Evolutionary conservation across 805 yeast genomes (phyloP).

Genomic region (Pichia manshurica): DNA sequence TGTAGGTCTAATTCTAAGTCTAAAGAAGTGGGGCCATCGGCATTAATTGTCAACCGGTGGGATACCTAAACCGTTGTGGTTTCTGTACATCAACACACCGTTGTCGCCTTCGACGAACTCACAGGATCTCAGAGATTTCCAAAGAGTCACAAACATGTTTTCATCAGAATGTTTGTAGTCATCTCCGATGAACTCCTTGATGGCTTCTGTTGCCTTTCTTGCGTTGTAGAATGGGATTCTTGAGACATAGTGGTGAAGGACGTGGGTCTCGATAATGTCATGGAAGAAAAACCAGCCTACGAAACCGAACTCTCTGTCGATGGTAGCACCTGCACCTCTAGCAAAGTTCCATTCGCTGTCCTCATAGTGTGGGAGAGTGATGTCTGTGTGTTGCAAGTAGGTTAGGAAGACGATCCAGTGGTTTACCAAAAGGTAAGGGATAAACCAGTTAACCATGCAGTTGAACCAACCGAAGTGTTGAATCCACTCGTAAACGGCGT

Average conservation of each 20-base stretch:
- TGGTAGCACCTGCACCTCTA: conserved; percentile 62
- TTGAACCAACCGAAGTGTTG: conserved; percentile 43
- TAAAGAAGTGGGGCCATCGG: no score
- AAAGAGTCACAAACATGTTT: conserved; percentile 51
- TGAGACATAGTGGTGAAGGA: conserved; percentile 49
- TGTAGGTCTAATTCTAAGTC: no score
- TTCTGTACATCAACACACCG: conserved; percentile 65
- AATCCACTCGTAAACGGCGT: conserved; percentile 49
- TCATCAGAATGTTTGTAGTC: conserved; percentile 46
- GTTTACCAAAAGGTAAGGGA: conserved; percentile 56
- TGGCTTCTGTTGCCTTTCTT: conserved; percentile 47
- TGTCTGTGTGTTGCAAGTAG: conserved; percentile 57
- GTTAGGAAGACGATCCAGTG: conserved; percentile 64
- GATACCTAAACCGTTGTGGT: conserved; percentile 41
- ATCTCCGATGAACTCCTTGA: conserved; percentile 46
- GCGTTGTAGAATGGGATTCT: conserved; percentile 54
- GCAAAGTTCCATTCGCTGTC: conserved; percentile 57
- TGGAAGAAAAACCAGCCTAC: conserved; percentile 53
- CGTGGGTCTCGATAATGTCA: conserved; percentile 55
- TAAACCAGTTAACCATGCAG: conserved; percentile 48
- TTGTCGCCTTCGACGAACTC: conserved; percentile 66
- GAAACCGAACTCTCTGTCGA: conserved; percentile 57
- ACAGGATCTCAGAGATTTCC: conserved; percentile 58
- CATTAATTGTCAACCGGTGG: conserved; percentile 23
- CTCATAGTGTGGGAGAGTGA: conserved; percentile 54